Conservation (phyloP, 768 basidiomycete species). For the Podaxis sp. region DNA sequence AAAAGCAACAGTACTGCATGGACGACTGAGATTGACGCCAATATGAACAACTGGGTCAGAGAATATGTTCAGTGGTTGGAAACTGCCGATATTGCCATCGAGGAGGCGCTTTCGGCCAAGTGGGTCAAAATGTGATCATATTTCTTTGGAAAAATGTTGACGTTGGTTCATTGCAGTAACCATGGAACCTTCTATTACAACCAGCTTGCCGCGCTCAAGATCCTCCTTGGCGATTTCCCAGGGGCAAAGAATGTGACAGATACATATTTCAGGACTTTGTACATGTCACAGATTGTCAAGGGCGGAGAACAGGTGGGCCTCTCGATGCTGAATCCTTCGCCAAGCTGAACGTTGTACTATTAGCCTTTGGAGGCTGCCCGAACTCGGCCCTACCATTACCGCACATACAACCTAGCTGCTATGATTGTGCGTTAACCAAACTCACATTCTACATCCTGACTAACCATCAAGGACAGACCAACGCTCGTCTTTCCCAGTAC, state of each 20-base stretch:
- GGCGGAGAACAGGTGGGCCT: slow-evolving; percentile 54
- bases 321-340: background rate
- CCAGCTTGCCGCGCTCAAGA: slow-evolving; percentile 55
- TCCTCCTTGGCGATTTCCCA: slow-evolving; percentile 47
- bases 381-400: slow-evolving; percentile 65
- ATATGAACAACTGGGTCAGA: slow-evolving; percentile 49
- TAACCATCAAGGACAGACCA: slow-evolving; percentile 38
- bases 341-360: background rate
- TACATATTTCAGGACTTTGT: slow-evolving; percentile 50
- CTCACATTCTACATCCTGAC: background rate
- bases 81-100: slow-evolving; percentile 42
- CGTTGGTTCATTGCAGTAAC: slow-evolving; percentile 39
- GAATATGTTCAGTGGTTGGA: slow-evolving; percentile 57
- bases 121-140: slow-evolving; percentile 24
- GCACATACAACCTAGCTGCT: slow-evolving; percentile 64
- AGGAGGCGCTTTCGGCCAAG: slow-evolving; percentile 49
- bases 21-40: slow-evolving; percentile 49
- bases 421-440: slow-evolving; percentile 51
- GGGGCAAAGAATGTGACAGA: slow-evolving; percentile 47
- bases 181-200: slow-evolving; percentile 65
- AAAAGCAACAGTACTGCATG: slow-evolving; percentile 47
- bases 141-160: background rate
- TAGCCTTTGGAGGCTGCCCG: slow-evolving; percentile 61
- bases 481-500: slow-evolving; percentile 51
- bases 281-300: slow-evolving; percentile 49